Evolutionary conservation across 2,329 filamentous ascomycete species (phyloP), one percentile per base, ranked within the genome.

Genomic region (Epichloe bromicola): DNA sequence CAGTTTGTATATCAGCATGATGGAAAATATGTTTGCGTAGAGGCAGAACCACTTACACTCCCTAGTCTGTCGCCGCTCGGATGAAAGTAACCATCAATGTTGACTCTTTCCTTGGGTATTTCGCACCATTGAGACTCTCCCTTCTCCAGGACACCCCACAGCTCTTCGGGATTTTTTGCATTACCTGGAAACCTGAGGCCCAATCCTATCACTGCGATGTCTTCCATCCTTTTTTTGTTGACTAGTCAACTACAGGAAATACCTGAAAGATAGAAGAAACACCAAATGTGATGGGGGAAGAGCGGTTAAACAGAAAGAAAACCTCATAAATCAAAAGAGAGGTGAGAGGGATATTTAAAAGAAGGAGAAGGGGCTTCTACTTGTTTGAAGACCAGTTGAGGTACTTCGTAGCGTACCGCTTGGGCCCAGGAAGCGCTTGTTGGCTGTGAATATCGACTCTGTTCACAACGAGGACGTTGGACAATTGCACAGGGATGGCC

Each of bases 81-180:
- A 56, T 80, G 76, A 55, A 73, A 75, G 57, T 75, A 78, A n/a
- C 71, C 71, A 14, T 72, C 65, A 36, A 73, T 68, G 40, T 78
- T 76, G 55, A 79, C 70, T 10, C 76, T 68, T 10, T 71, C 65
- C 6, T 63, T 56, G 1, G 75, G 74, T 17, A 76, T 71, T 44
- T 75, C 68, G 0, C 69, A 70, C 73, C 71, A 76, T 17, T 73
- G 73, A 30, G 69, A 74, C 34, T 70, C 63, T 15, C 65, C 70
- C 1, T 63, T 55, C 5, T 63, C 60, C 8, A 78, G 56, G 56
- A 77, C 70, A n/a, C 71, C 61, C 75, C 75, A 79, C 1, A 79
- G 66, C 5, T 63, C 57, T 37, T 71, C 66, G 0, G 72, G 65
- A 3, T 66, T 67, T 60, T 67, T 67, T 6, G 72, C 74, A n/a